These are phyloP conservation scores for Globisporangium uncinulatum DNA, from an alignment of 352 stramenopile species.

Conservation along the genomic window DNA sequence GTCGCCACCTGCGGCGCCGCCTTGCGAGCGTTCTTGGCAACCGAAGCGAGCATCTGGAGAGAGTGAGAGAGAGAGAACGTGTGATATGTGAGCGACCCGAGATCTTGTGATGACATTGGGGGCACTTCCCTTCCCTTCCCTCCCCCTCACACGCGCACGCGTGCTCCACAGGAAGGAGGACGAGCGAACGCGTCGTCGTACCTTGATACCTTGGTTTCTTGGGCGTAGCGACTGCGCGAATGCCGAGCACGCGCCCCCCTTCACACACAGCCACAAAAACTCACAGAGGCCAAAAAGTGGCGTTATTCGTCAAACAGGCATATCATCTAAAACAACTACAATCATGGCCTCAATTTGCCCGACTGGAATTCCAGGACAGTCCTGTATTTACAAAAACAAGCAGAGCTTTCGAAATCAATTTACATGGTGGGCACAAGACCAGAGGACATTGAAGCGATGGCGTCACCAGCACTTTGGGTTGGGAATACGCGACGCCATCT, in stretches of 20 bases:
- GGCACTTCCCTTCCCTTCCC: background rate
- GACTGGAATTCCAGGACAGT: too few species aligned
- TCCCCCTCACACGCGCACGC: background rate
- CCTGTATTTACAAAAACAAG: too few species aligned
- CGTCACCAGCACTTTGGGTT: too few species aligned
- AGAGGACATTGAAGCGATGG: too few species aligned
- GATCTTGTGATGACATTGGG: too few species aligned
- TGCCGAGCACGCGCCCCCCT: slow-evolving; percentile 1
- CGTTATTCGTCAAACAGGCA: background rate
- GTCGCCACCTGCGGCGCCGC: slow-evolving; percentile 27
- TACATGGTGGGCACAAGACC: too few species aligned
- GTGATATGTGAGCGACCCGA: background rate
- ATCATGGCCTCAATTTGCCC: too few species aligned
- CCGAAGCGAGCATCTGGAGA: slow-evolving; percentile 58
- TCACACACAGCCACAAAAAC: too few species aligned
- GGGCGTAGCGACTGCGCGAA: slow-evolving; percentile 17
- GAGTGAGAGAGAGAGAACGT: background rate
- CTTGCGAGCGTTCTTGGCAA: slow-evolving; percentile 65
- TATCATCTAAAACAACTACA: too few species aligned
- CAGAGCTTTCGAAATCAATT: too few species aligned
- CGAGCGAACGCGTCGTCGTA: background rate
- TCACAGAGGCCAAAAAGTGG: too few species aligned
- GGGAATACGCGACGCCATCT: too few species aligned
- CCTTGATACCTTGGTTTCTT: slow-evolving; percentile 13
- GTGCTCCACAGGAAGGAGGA: background rate